Conservation (phyloP, 768 basidiomycete species). For the Hebeloma cylindrosporum region DNA sequence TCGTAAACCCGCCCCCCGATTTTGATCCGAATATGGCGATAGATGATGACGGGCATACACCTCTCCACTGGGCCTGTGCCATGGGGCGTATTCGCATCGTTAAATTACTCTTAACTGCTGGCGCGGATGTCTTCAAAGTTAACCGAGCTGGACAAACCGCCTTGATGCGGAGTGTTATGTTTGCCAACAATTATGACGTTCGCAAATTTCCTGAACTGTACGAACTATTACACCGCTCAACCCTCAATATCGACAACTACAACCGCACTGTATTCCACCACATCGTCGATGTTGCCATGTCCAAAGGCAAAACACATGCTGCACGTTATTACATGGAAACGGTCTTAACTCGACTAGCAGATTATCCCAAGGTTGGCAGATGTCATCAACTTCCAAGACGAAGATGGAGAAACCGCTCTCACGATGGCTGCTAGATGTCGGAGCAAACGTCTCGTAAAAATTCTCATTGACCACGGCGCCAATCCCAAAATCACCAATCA, state of each 20-base stretch:
- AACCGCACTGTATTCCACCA: slow-evolving; percentile 99
- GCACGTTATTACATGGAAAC: slow-evolving; percentile 99
- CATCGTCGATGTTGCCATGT: slow-evolving; percentile 95
- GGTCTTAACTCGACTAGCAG: slow-evolving; percentile 79
- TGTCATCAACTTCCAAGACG: slow-evolving; percentile 98
- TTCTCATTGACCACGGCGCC: slow-evolving; percentile 94
- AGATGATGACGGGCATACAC: slow-evolving; percentile 97
- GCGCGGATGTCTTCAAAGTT: slow-evolving; percentile 95
- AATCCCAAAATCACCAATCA: slow-evolving; percentile 93
- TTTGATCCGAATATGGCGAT: slow-evolving; percentile 96
- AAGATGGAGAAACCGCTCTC: slow-evolving; percentile 96
- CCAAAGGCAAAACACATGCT: slow-evolving; percentile 96
- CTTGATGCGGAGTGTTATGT: slow-evolving; percentile 99
- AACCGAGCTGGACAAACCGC: slow-evolving; percentile 97
- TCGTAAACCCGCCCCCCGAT: slow-evolving; percentile 84
- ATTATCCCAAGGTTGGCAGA: slow-evolving; percentile 96
- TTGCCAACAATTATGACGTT: slow-evolving; percentile 98
- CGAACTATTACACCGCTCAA: slow-evolving; percentile 95
- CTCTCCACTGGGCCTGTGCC: slow-evolving; percentile 97
- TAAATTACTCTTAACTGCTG: slow-evolving; percentile 88
- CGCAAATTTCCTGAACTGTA: slow-evolving; percentile 98
- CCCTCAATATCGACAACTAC: slow-evolving; percentile 96
- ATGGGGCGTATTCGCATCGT: slow-evolving; percentile 98
- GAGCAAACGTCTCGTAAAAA: slow-evolving; percentile 92
- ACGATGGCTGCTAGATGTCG: slow-evolving; percentile 96